Percentiles rank a stretch among this genome's conserved stretches.
These are phyloP conservation scores for Botryotinia globosa DNA, from an alignment of 2,329 filamentous ascomycete species.

Conservation along the genomic window DNA sequence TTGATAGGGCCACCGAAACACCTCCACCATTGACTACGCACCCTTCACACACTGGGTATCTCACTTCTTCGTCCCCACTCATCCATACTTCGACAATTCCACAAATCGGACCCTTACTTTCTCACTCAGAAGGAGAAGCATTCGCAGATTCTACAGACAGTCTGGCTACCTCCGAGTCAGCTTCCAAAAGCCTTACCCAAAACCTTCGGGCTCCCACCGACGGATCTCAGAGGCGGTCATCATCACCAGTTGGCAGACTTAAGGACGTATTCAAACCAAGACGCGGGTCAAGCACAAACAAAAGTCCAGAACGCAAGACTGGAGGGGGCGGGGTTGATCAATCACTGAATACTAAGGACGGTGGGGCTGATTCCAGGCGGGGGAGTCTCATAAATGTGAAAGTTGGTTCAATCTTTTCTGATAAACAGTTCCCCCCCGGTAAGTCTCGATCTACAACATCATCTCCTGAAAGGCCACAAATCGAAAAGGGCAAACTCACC, in stretches of 20 bases:
- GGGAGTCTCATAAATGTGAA: constrained; percentile 35
- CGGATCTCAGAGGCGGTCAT: constrained; percentile 53
- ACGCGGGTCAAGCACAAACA: constrained; percentile 43
- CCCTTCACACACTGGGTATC: constrained; percentile 64
- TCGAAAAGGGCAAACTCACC: constrained; percentile 28
- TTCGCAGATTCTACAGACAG: constrained; percentile 35
- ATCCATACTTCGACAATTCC: constrained; percentile 56
- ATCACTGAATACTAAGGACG: constrained; percentile 27
- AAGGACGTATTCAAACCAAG: constrained; percentile 64
- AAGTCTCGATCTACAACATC: constrained; percentile 26
- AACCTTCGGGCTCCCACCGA: constrained; percentile 44
- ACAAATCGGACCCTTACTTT: constrained; percentile 39
- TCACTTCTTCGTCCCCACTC: constrained; percentile 67
- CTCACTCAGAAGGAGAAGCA: constrained; percentile 37
- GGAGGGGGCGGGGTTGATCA: constrained; percentile 24
- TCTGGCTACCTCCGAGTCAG: constrained; percentile 37
- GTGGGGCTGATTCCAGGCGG: constrained; percentile 29
- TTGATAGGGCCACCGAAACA: constrained; percentile 19
- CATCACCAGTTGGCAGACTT: constrained; percentile 69
- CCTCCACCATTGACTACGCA: constrained; percentile 52
- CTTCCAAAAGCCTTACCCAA: constrained; percentile 38
- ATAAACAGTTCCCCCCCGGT: constrained; percentile 28
- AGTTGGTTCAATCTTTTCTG: constrained; percentile 35
- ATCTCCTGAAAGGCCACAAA: constrained; percentile 34
- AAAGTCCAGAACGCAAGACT: constrained; percentile 45